These are phyloP conservation scores for Salvia sclarea DNA, from an alignment of 305 asterid species.

Conservation along the genomic window DNA sequence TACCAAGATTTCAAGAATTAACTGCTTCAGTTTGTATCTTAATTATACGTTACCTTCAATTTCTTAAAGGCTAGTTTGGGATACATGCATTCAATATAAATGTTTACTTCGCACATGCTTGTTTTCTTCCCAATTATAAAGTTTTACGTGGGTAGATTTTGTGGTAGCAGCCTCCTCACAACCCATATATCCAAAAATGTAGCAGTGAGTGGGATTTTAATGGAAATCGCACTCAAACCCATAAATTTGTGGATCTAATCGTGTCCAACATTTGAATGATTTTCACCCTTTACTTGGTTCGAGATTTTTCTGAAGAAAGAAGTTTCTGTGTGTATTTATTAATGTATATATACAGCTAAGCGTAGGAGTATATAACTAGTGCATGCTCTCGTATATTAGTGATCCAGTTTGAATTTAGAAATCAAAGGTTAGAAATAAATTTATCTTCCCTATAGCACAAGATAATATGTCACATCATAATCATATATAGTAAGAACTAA, in stretches of 20 bases:
- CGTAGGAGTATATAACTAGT: too few species aligned
- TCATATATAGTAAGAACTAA: too few species aligned
- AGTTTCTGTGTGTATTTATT: background rate
- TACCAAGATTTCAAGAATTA: background rate
- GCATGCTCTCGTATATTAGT: too few species aligned
- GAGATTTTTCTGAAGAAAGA: background rate
- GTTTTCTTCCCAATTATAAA: background rate
- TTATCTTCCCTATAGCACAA: too few species aligned
- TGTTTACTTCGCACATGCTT: too few species aligned
- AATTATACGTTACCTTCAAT: too few species aligned
- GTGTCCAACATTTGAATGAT: background rate
- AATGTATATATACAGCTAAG: too few species aligned
- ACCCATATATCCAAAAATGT: background rate
- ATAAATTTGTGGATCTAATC: background rate
- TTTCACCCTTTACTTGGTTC: background rate
- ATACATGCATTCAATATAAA: too few species aligned
- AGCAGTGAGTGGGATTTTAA: background rate
- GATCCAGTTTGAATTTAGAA: too few species aligned
- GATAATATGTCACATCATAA: too few species aligned
- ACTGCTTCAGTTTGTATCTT: background rate
- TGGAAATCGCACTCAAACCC: constrained; percentile 17
- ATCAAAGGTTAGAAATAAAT: too few species aligned
- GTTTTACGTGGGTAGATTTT: background rate
- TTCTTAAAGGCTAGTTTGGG: too few species aligned
- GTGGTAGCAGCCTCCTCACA: background rate